A percentile compares a stretch with the other conserved stretches of the same genome.
These are phyloP conservation scores for Fusarium torulosum DNA, from an alignment of 2,329 filamentous ascomycete genomes.

Conservation along the genomic window DNA sequence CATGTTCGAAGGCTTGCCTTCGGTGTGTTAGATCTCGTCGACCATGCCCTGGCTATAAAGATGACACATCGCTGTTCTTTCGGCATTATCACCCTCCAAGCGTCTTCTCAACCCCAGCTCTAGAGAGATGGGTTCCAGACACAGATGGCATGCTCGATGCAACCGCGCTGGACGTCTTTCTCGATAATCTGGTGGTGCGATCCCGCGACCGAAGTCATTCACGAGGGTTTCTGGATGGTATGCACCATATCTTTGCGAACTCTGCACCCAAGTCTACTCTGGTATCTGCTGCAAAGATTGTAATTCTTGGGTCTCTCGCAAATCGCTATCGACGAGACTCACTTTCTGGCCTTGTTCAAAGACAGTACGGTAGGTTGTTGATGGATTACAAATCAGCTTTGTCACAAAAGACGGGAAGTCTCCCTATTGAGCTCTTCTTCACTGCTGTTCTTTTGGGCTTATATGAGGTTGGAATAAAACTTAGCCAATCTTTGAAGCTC, in stretches of 20 bases:
- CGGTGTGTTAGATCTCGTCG: slow-evolving; percentile 10
- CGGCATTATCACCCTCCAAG: slow-evolving; percentile 9
- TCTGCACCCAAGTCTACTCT: slow-evolving; percentile 2
- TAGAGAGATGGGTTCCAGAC: slow-evolving; percentile 8
- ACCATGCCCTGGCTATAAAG: slow-evolving; percentile 16
- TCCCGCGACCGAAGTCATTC: slow-evolving; percentile 5
- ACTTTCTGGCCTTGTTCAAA: background rate
- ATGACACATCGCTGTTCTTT: slow-evolving; percentile 7
- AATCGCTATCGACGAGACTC: slow-evolving; percentile 2
- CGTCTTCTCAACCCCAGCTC: background rate
- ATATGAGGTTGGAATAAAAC: background rate
- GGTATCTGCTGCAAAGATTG: slow-evolving; percentile 15
- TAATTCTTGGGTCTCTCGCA: slow-evolving; percentile 8
- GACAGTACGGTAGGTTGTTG: slow-evolving; percentile 13
- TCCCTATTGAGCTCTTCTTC: slow-evolving; percentile 13
- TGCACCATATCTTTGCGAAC: slow-evolving; percentile 7
- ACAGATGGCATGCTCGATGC: slow-evolving; percentile 3
- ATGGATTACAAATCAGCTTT: background rate
- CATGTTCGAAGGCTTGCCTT: slow-evolving; percentile 4
- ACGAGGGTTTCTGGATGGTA: slow-evolving; percentile 16
- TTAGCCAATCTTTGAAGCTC: accelerated
- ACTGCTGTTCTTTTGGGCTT: slow-evolving; percentile 8
- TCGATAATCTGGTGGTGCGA: slow-evolving; percentile 3
- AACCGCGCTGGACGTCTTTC: slow-evolving; percentile 5
- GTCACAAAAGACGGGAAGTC: background rate